Base-by-base conservation (phyloP, 2,329 filamentous ascomycete species). In the Trichoderma cornu-damae region DNA sequence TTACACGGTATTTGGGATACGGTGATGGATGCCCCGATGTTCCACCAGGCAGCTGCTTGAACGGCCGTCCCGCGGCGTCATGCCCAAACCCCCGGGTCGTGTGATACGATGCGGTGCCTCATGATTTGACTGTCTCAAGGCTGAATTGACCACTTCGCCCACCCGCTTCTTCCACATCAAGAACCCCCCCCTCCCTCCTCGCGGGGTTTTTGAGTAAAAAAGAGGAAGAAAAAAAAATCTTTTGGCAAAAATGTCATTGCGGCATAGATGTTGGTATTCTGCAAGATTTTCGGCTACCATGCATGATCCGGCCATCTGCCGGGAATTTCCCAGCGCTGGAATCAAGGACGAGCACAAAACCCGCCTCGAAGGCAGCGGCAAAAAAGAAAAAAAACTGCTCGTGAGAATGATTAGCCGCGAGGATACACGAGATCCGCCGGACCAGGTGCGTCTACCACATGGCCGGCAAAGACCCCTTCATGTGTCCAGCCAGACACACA, bases 131-230 rank as follows among this genome's bases (percentile, higher is more conserved):
- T 3, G 49, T 14, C 11, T 52, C 49, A 32, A 52, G 16, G 6
- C n/a, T 40, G 37, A 51, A 30, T 26, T 24, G 4, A 11, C 24
- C 6, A 40, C 9, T 6, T 22, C 18, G 24, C 12, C 22, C 50
- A 48, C 30, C 35, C 40, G 30, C 6, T 16, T 37, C n/a, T 20
- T 40, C n/a, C 24, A 40, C 14, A 30, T 32, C 6, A 28, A 40
- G 34, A 9, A 28, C 48, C 48, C 48, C 48, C 40, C 48, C 35
- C 34, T 35, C 48, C 48, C 48, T 51, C 48, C 35, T 47, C 24
- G 48, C 48, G 48, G 48, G 48, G 24, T 51, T 47, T 46, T 51
- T 37, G n/a, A n/a, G n/a, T n/a, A n/a, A n/a, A n/a, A n/a, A n/a
- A n/a, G 1, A 11, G 24, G n/a, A n/a, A n/a, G n/a, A n/a, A n/a